A percentile compares a stretch with the other conserved stretches of the same genome.
Evolutionary conservation across 139 green algal species (phyloP).

Genomic region (Astrephomene gubernaculifera): DNA sequence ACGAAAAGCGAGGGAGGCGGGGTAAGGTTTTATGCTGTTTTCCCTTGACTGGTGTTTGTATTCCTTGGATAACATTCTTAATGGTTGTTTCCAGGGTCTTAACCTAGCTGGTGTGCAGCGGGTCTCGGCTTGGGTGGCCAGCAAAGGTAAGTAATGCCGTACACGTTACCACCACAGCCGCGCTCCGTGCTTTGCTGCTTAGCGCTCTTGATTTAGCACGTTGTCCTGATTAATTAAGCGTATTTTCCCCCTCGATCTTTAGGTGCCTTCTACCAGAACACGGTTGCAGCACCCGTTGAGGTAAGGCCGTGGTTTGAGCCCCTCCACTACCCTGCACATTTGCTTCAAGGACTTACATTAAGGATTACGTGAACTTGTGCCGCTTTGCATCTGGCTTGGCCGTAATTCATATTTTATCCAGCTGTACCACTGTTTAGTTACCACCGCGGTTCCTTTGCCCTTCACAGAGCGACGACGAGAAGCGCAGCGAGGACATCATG

Average conservation of each 20-base stretch:
- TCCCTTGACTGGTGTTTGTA: not conserved
- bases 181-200: not conserved
- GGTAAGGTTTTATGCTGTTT: not conserved
- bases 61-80: not conserved
- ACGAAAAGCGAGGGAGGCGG: not conserved
- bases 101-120: not conserved
- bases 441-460: too few relatives aligned
- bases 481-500: too few relatives aligned
- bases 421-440: too few relatives aligned
- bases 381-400: too few relatives aligned
- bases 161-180: not conserved
- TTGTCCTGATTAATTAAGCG: not conserved
- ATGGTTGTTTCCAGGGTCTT: not conserved
- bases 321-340: too few relatives aligned
- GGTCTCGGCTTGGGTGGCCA: slow-evolving; percentile 9
- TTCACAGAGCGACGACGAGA: too few relatives aligned
- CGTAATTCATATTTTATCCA: too few relatives aligned
- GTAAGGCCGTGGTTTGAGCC: too few relatives aligned
- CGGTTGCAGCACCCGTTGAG: not conserved
- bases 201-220: not conserved
- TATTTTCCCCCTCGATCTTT: not conserved
- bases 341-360: too few relatives aligned
- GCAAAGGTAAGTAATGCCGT: not conserved
- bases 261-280: slow-evolving; percentile 22
- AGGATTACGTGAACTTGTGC: too few relatives aligned